Evolutionary conservation across 1,139 yeast species (phyloP), one percentile per base, ranked within the genome.

Genomic region (Candida buenavistaensis): DNA sequence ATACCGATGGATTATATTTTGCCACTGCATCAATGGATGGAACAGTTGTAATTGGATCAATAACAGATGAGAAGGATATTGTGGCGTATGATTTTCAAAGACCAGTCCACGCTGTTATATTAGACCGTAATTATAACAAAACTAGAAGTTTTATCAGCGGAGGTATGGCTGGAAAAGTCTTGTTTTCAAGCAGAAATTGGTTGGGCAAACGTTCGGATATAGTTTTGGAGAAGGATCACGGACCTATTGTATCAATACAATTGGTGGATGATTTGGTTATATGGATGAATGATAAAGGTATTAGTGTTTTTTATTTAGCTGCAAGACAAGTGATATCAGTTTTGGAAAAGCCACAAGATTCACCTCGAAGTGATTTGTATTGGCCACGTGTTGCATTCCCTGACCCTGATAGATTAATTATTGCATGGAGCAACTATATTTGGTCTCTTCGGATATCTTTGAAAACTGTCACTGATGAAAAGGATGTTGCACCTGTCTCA

Each of bases 21-120:
- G 95, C 90, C 0, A 82, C 95, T 0, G 96, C 90, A 0, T 88
- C 97, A 0, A 82, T 90, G 69, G 97, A 92, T 54, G 97, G 98
- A 0, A 85, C 96, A 0, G 84, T 90, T 0, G 89, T 87, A 0
- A 76, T 90, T 8, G 94, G 96, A 0, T 75, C 90, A 0, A 64
- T 85, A 0, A 43, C 46, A 2, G 88, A 83, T 41, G 78, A 75
- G 13, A 64, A 70, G 19, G 94, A 83, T 47, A 76, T 84, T 3
- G 68, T 76, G 0, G 89, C 89, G 2, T 84, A 78, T 46, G 95
- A 89, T 55, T 87, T 89, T 56, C 83, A 85, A 50, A 64, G 97
- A 22, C 97, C 98, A 0, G 77, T 94, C 0, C 95, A 89, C 54
- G 80, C 95, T 0, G 94, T 92, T 3, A 84, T 90, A 0, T 57